Base-by-base conservation (phyloP, 1,139 yeast genomes). In the Pichia inconspicua region DNA sequence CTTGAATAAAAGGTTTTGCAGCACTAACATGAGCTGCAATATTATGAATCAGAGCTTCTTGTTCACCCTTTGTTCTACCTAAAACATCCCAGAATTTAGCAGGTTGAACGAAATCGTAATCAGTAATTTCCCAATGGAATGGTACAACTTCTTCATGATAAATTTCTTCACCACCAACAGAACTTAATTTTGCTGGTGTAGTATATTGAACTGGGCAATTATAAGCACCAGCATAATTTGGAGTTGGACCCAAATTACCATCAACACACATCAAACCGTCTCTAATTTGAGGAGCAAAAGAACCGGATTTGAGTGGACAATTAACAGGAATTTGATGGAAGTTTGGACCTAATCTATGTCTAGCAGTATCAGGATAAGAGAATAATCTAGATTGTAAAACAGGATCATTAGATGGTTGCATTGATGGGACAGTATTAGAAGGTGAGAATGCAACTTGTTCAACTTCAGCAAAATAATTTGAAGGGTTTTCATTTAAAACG, bases 121-220 rank as follows among this genome's bases (percentile, higher is more conserved):
- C 96, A 49, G 72, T 73, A 50, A 78, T 78, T 54, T 78, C 75
- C 96, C 96, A 89, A 73, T 87, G 94, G 81, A 80, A 85, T 59
- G 88, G 87, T 56, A 82, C 73, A 49, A 95, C 96, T 55, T 94
- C 82, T 53, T 97, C 97, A 51, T 74, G 70, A 90, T 96, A 89
- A 54, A 78, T 75, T 71, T 90, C 97, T 68, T 88, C 96, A 10
- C 58, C 55, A 25, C 51, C 76, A 75, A 66, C 74, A 78, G 60
- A 59, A 2, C 64, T 48, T 11, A 61, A 54, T 48, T 48, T 55
- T 11, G 58, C 47, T 6, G 46, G 37, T 17, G 54, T 58, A 8
- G 55, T 50, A 46, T 56, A 65, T 51, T 60, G 61, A 17, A 59
- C 65, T 31, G 68, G 67, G 44, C 65, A 60, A 37, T 76, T 68